These are phyloP conservation scores for Encephalitozoon hellem DNA, from an alignment of 371 early-diverging fungal genomes.

Conservation along the genomic window DNA sequence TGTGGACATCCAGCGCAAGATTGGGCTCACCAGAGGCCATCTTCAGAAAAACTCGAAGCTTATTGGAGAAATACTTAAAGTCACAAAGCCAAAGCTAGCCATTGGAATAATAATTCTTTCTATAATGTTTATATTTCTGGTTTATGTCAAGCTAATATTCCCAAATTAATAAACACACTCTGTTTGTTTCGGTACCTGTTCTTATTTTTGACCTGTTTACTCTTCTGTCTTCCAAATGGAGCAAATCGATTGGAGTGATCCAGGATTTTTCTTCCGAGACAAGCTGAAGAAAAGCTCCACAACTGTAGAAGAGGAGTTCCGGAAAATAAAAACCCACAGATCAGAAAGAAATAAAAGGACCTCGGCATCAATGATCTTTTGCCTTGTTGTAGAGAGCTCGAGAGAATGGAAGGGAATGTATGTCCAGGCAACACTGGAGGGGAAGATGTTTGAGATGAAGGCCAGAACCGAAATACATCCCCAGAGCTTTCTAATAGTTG, in stretches of 20 bases:
- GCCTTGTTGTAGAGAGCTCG: background rate
- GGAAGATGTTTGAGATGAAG: background rate
- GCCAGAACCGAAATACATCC: background rate
- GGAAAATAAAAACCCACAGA: background rate
- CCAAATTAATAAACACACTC: background rate
- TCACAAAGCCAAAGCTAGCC: background rate
- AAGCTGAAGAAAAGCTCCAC: background rate
- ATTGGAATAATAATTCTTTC: slow-evolving; percentile 6
- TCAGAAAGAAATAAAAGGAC: background rate
- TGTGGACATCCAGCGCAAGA: slow-evolving; percentile 27
- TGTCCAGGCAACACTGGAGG: background rate
- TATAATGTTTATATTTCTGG: background rate
- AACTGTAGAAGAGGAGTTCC: background rate
- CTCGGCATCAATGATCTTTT: background rate
- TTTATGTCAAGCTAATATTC: background rate
- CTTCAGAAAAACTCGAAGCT: background rate
- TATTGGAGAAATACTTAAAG: background rate
- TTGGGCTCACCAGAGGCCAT: background rate
- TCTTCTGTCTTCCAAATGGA: background rate
- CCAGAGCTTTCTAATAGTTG: background rate
- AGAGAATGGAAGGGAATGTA: background rate
- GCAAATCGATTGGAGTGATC: background rate
- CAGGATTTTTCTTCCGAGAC: background rate
- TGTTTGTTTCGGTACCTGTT: background rate
- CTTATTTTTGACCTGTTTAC: background rate